Evolutionary conservation across 345 rosid genomes (phyloP).

Genomic region (Leavenworthia alabamica): DNA sequence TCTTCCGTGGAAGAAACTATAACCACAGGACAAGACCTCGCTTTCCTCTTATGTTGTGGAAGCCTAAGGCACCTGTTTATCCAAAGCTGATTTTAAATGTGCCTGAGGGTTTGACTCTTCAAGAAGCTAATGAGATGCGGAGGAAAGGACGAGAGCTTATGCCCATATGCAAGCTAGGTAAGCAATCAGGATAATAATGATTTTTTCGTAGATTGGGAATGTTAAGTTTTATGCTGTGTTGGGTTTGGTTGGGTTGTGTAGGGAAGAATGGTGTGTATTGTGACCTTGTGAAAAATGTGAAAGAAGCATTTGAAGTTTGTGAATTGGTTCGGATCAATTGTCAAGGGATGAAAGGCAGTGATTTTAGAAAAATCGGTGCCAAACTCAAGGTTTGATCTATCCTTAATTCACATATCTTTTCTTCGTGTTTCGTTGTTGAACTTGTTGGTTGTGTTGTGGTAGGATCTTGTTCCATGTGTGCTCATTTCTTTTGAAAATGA

Average conservation of each 20-base stretch:
- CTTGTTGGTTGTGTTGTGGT: slow-evolving; percentile 4
- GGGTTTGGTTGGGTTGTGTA: slow-evolving; percentile 27
- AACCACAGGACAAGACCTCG: slow-evolving; percentile 69
- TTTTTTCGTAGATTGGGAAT: not conserved
- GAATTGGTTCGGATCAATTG: slow-evolving; percentile 78
- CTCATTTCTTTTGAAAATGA: slow-evolving; percentile 72
- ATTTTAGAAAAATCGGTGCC: slow-evolving; percentile 76
- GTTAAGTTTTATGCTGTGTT: not conserved
- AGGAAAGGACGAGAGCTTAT: slow-evolving; percentile 62
- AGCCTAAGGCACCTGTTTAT: slow-evolving; percentile 69
- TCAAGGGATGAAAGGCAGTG: slow-evolving; percentile 71
- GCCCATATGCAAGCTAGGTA: slow-evolving; percentile 86
- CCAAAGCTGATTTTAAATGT: slow-evolving; percentile 61
- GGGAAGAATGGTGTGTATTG: slow-evolving; percentile 81
- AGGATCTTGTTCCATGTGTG: slow-evolving; percentile 89
- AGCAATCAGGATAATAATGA: not conserved
- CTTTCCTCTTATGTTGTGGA: slow-evolving; percentile 95
- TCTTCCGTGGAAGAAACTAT: slow-evolving; percentile 92
- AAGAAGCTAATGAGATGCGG: slow-evolving; percentile 73
- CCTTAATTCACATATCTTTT: not conserved
- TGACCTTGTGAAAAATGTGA: slow-evolving; percentile 56
- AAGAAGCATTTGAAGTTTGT: slow-evolving; percentile 91
- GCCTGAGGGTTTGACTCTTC: slow-evolving; percentile 66
- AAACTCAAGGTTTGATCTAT: slow-evolving; percentile 64
- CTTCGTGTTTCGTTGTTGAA: not conserved